Percentiles rank a stretch among this genome's conserved stretches.
Evolutionary conservation across 441 rosid genomes (phyloP).

Genomic region (Euphorbia schlechtendalii): DNA sequence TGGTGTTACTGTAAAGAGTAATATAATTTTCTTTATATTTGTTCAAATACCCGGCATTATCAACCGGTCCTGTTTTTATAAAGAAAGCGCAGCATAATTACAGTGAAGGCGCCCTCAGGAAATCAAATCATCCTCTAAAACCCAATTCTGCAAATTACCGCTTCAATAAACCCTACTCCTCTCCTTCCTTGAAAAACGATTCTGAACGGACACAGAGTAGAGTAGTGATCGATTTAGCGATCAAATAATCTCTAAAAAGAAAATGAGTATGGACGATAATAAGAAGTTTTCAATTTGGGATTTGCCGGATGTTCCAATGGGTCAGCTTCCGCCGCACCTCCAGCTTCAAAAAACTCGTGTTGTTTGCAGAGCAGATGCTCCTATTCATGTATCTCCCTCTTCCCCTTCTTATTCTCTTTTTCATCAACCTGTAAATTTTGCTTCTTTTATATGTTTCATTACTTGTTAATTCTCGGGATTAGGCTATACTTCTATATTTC

Average conservation of each 20-base stretch:
- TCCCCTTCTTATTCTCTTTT: too few relatives aligned
- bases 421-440: background rate
- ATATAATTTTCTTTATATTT: too few relatives aligned
- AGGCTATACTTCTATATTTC: too few relatives aligned
- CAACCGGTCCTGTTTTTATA: too few relatives aligned
- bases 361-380: conserved; percentile 56
- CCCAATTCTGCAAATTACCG: background rate
- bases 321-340: conserved; percentile 58
- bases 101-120: too few relatives aligned
- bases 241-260: background rate
- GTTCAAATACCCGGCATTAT: too few relatives aligned
- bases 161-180: background rate
- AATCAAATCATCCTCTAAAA: background rate
- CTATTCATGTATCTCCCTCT: conserved; percentile 38
- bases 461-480: background rate
- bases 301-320: conserved; percentile 68
- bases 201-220: too few relatives aligned
- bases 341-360: conserved; percentile 57
- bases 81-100: too few relatives aligned
- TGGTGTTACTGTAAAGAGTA: too few relatives aligned
- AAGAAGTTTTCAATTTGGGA: conserved; percentile 39
- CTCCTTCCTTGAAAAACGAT: background rate
- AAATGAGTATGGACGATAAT: conserved; percentile 7
- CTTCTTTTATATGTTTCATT: background rate
- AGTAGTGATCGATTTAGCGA: background rate